Evolutionary conservation across 2,329 filamentous ascomycete genomes (phyloP), one percentile per base, ranked within the genome.

Genomic region (Thielaviopsis populi): DNA sequence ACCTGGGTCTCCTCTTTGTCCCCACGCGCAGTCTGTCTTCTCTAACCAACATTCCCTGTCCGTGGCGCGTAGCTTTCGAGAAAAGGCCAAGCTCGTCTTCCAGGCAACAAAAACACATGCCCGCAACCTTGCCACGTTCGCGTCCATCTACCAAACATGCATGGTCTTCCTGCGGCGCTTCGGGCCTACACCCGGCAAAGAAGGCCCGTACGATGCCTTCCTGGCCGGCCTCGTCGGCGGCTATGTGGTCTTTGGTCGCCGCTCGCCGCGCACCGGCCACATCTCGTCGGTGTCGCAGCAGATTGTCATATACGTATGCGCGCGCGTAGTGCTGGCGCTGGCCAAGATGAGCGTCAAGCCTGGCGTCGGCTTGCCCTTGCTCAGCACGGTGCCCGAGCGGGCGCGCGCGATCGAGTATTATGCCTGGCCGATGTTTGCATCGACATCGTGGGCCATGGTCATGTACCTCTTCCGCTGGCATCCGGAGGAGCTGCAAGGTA

Each of bases 301-400:
- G 79, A 99, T 99, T 73, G 91, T 96, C 74, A 89, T 97, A 70
- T 99, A 99, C 78, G 88, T 99, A 67, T 96, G 96, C 72, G 94
- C 94, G 59, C 85, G 94, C 68, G 94, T 96, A 17, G 81, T 87
- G 66, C 82, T 99, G 41, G 89, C 89, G 8, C 76, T 95, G 27
- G 94, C 91, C 40, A 89, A 90, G 71, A 77, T 97, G 65, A 83
- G 88, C 64, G 84, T 97, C 67, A 86, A 89, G 74, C 82, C 82
- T 1, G 78, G 78, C 53, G 70, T 71, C 65, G 80, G 80, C 63
- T 70, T 85, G 65, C 76, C 80, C 42, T 46, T 75, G 37, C 72
- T 83, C 13, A 43, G 30, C 61, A 85, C 77, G 67, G 73, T 69
- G 74, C 67, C 68, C 76, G 70, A 77, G 73, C 73, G 72, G 71